Percentiles rank a stretch among this genome's conserved stretches.
Evolutionary conservation across 2,329 filamentous ascomycete species (phyloP).

Genomic region (Botrytis galanthina): DNA sequence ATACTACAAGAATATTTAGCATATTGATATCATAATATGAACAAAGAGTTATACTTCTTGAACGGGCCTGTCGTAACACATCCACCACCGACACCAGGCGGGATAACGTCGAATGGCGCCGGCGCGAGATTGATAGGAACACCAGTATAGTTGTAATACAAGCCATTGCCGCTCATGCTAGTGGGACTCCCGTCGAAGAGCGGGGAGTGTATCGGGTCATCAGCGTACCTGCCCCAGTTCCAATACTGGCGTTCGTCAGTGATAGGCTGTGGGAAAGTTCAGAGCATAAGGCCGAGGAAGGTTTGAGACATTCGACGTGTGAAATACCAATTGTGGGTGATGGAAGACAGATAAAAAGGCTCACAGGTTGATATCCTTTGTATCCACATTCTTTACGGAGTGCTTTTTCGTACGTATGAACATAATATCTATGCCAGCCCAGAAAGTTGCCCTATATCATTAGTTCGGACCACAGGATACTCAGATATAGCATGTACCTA

Average conservation of each 20-base stretch:
- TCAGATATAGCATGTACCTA: slow-evolving; percentile 22
- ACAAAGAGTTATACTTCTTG: slow-evolving; percentile 37
- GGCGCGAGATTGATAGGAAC: slow-evolving; percentile 25
- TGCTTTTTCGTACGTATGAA: slow-evolving; percentile 44
- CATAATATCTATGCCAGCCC: slow-evolving; percentile 46
- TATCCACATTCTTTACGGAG: slow-evolving; percentile 46
- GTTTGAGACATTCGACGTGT: background rate
- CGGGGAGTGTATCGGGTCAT: slow-evolving; percentile 47
- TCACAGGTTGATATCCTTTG: slow-evolving; percentile 41
- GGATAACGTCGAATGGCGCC: slow-evolving; percentile 35
- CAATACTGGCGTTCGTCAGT: slow-evolving; percentile 28
- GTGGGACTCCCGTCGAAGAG: slow-evolving; percentile 54
- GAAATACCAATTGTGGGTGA: no score
- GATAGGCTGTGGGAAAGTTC: background rate
- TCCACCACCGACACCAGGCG: slow-evolving; percentile 52
- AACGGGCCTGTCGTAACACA: slow-evolving; percentile 51
- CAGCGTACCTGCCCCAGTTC: slow-evolving; percentile 50
- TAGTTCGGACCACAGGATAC: slow-evolving; percentile 22
- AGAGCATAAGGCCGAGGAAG: background rate
- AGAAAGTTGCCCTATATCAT: slow-evolving; percentile 38
- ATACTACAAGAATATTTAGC: slow-evolving; percentile 27
- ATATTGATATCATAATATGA: background rate
- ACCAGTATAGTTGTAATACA: slow-evolving; percentile 31
- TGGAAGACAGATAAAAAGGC: slow-evolving; percentile 36
- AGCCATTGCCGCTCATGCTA: slow-evolving; percentile 50